phyloP scores from a whole-genome alignment of 352 stramenopile species.

The Thalassiosira livingstoniorum region DNA sequence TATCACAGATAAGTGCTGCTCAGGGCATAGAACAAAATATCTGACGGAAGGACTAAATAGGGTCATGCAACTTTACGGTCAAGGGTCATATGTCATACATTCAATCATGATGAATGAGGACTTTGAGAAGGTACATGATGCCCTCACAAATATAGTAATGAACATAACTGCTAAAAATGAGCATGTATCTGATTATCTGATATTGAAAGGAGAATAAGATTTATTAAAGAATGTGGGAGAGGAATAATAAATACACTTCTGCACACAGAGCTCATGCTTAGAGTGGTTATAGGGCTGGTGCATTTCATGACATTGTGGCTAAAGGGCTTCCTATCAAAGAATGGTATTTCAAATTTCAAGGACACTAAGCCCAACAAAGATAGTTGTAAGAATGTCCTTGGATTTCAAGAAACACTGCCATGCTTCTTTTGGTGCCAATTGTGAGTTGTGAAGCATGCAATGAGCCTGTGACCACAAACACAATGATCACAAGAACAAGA shows the following conservation, averaged over 20 bases:
- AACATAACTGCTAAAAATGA: background rate
- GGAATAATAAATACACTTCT: background rate
- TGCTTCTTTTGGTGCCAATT: too few species aligned
- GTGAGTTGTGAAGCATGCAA: too few species aligned
- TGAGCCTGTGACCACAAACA: too few species aligned
- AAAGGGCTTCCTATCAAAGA: too few species aligned
- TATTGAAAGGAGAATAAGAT: constrained; percentile 1
- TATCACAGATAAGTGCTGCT: background rate
- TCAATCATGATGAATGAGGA: background rate
- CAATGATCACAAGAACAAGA: too few species aligned
- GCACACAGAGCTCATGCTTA: background rate
- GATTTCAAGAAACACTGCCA: too few species aligned
- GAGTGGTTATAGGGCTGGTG: too few species aligned
- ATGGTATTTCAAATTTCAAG: too few species aligned
- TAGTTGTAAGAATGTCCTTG: too few species aligned
- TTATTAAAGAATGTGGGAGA: background rate
- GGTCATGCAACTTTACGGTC: background rate
- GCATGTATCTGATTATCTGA: background rate
- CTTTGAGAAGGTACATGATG: background rate
- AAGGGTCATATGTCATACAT: background rate
- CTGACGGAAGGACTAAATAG: background rate
- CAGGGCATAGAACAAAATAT: background rate
- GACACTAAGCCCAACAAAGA: too few species aligned
- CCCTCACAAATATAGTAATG: background rate
- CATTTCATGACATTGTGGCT: too few species aligned